Evolutionary conservation across 306 rosid species (phyloP).

Genomic region (Malus sieversii): DNA sequence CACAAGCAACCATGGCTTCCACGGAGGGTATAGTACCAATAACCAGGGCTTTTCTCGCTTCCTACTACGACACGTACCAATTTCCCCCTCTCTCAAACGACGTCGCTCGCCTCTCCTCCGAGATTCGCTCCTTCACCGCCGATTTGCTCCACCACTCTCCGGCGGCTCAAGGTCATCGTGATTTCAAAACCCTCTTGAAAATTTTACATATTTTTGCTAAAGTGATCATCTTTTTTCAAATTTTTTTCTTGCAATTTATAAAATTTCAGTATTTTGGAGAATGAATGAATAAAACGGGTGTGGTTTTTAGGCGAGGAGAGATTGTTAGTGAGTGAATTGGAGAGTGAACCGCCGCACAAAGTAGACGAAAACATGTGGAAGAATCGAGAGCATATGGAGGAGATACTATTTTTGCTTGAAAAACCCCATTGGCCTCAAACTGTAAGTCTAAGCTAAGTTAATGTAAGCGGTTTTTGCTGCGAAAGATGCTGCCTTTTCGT

Average conservation of each 20-base stretch:
- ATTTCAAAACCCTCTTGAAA: not conserved
- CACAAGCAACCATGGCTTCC: constrained; percentile 54
- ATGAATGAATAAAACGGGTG: not conserved
- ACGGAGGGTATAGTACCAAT: constrained; percentile 87
- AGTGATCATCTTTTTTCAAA: not conserved
- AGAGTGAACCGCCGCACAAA: constrained; percentile 70
- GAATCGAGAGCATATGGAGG: constrained; percentile 89
- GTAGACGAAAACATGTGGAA: constrained; percentile 98
- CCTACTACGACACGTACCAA: constrained; percentile 72
- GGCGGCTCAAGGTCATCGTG: constrained; percentile 46
- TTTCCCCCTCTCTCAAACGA: constrained; percentile 60
- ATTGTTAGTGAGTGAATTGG: constrained; percentile 44
- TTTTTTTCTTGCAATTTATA: not conserved
- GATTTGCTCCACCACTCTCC: constrained; percentile 42
- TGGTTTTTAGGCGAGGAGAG: constrained; percentile 25
- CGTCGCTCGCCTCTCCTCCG: constrained; percentile 58
- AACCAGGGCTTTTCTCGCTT: constrained; percentile 62
- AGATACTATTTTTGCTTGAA: constrained; percentile 62
- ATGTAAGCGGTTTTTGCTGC: not conserved
- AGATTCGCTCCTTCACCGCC: constrained; percentile 46
- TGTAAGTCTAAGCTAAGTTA: constrained; percentile 33
- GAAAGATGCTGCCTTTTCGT: not conserved
- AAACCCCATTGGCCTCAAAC: constrained; percentile 55
- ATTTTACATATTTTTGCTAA: not conserved
- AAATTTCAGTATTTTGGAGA: not conserved